A percentile compares a stretch with the other conserved stretches of the same genome.
These are phyloP conservation scores for Schizosaccharomyces pombe DNA, from an alignment of 805 yeast genomes.

Conservation along the genomic window ASM294v3 CU329670.1:3287001-3287500, in stretches of 20 bases:
- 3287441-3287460: slow-evolving; percentile 7
- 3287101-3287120: background rate
- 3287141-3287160: background rate
- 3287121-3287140: background rate
- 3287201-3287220: background rate
- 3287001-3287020: background rate
- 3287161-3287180: background rate
- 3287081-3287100: background rate
- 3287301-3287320: background rate
- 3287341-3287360: background rate
- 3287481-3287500: slow-evolving; percentile 42
- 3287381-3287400: background rate
- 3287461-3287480: slow-evolving; percentile 26
- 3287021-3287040: slow-evolving; percentile 2
- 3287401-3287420: background rate
- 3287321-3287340: background rate
- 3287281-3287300: background rate
- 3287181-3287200: slow-evolving; percentile 1
- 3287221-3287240: background rate
- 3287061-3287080: background rate
- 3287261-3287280: background rate
- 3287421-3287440: background rate
- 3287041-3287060: background rate
- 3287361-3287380: slow-evolving; percentile 1
- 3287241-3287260: background rate